Evolutionary conservation across 331 rosid genomes (phyloP).

Genomic region (Pyracantha coccinea): DNA sequence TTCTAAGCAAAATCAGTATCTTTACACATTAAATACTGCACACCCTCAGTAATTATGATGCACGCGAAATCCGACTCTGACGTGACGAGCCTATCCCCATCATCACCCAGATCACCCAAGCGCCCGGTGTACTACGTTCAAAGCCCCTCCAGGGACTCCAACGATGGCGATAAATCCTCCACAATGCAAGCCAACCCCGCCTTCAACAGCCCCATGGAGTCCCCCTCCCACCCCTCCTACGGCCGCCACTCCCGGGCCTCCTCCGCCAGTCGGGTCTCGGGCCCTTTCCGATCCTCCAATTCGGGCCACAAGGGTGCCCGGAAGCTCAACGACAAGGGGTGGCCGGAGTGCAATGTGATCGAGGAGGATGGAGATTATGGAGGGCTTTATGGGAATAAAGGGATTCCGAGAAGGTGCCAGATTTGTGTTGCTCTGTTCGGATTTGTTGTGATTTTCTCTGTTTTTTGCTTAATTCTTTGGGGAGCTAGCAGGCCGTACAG

Average conservation of each 20-base stretch:
- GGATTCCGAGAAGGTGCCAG: slow-evolving; percentile 45
- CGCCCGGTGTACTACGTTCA: slow-evolving; percentile 56
- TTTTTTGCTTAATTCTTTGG: slow-evolving; percentile 72
- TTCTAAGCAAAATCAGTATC: background rate
- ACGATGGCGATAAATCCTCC: slow-evolving; percentile 68
- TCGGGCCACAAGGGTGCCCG: slow-evolving; percentile 25
- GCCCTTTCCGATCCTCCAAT: slow-evolving; percentile 23
- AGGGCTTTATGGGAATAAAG: slow-evolving; percentile 25
- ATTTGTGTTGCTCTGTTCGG: slow-evolving; percentile 44
- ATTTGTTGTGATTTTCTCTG: slow-evolving; percentile 35
- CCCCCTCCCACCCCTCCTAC: slow-evolving; percentile 68
- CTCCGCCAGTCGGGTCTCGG: slow-evolving; percentile 73
- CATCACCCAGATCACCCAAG: slow-evolving; percentile 63
- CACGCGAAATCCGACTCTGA: slow-evolving; percentile 75
- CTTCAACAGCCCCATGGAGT: slow-evolving; percentile 49
- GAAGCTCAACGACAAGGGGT: slow-evolving; percentile 41
- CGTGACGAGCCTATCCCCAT: slow-evolving; percentile 55
- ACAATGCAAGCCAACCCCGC: slow-evolving; percentile 48
- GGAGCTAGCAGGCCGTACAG: slow-evolving; percentile 60
- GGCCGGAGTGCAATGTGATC: slow-evolving; percentile 63
- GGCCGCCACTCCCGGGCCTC: slow-evolving; percentile 63
- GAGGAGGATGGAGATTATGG: slow-evolving; percentile 55
- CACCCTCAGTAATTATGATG: slow-evolving; percentile 21
- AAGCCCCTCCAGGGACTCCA: slow-evolving; percentile 75
- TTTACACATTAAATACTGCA: background rate